Percentiles rank a stretch among this genome's conserved stretches.
phyloP scores from a whole-genome alignment of 2,329 filamentous ascomycete species.

The Aspergillus fructus region DNA sequence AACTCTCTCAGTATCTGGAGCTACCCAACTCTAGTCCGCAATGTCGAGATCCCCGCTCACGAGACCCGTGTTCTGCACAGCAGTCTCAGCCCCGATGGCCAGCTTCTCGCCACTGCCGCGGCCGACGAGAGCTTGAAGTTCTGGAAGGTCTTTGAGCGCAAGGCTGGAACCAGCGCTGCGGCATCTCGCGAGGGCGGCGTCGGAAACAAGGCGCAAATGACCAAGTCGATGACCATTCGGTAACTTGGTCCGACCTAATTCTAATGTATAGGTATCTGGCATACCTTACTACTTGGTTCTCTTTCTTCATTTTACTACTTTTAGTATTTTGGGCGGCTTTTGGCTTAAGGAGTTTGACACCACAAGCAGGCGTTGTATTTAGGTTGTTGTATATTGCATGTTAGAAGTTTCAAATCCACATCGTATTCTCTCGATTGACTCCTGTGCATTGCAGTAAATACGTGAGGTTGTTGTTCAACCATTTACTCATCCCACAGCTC shows the following conservation, averaged over 20 bases:
- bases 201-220: conserved; percentile 77
- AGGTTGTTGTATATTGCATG: conserved; percentile 11
- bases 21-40: conserved; percentile 95
- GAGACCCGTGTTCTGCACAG: conserved; percentile 96
- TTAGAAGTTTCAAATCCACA: background rate
- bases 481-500: conserved; percentile 33
- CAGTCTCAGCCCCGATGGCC: conserved; percentile 93
- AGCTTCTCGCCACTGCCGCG: conserved; percentile 94
- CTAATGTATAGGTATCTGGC: conserved; percentile 5
- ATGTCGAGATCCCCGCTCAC: conserved; percentile 95
- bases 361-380: conserved; percentile 14
- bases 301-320: background rate
- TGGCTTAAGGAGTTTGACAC: conserved; percentile 1
- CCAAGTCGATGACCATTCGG: conserved; percentile 93
- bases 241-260: conserved; percentile 44
- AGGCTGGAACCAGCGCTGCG: conserved; percentile 70
- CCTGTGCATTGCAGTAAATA: background rate
- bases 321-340: background rate
- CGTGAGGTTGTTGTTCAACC: too few relatives aligned
- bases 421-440: background rate
- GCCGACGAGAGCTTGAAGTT: conserved; percentile 98
- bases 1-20: conserved; percentile 99
- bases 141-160: conserved; percentile 99
- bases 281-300: background rate
- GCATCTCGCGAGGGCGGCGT: conserved; percentile 63